Base-by-base conservation (phyloP, 805 yeast species). In the Cyberlindnera maclurae region DNA sequence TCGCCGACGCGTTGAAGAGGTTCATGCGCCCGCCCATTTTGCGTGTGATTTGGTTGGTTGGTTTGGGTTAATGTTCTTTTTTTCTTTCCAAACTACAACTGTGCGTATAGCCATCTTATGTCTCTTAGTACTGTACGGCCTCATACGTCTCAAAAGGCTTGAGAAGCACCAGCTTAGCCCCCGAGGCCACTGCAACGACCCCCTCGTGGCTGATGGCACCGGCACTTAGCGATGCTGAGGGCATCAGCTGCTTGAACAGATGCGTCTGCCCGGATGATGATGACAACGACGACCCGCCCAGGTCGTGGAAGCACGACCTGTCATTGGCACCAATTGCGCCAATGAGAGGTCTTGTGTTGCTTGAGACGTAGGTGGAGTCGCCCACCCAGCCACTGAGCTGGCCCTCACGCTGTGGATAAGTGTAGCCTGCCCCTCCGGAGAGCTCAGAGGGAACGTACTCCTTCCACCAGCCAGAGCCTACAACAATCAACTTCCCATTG, bases 391-490 rank as follows among this genome's bases (percentile, higher is more conserved):
- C 57, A 18, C 31, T 45, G 8, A 55, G 33, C 13, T 46, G 41
- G 1, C 44, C 31, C 17, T 48, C 45, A 9, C 38, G n/a, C 2
- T 43, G 32, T 9, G 57, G 45, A 13, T 29, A 38, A 1, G 67
- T 63, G 31, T 47, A 60, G 1, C 67, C 65, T 29, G 64, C 50
- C 16, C 67, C 67, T 15, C 63, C 64, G 16, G 36, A 34, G 4
- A 63, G 41, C 1, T 44, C 29, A 2, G 44, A 43, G 5, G 52
- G 40, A 15, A 50, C 45, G 41, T 57, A 63, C 15, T 47, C 42
- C 37, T 60, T 59, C 54, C 57, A 53, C 62, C 63, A 58, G 4
- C 65, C 65, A 15, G 52, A 47, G 2, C 65, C 66, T 15, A 59
- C 39, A 8, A 60, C 62, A 1, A 57, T 38, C 1, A 63, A 22